A percentile compares a stretch with the other conserved stretches of the same genome.
phyloP scores from a whole-genome alignment of 805 yeast species.

The Saturnispora hagleri region DNA sequence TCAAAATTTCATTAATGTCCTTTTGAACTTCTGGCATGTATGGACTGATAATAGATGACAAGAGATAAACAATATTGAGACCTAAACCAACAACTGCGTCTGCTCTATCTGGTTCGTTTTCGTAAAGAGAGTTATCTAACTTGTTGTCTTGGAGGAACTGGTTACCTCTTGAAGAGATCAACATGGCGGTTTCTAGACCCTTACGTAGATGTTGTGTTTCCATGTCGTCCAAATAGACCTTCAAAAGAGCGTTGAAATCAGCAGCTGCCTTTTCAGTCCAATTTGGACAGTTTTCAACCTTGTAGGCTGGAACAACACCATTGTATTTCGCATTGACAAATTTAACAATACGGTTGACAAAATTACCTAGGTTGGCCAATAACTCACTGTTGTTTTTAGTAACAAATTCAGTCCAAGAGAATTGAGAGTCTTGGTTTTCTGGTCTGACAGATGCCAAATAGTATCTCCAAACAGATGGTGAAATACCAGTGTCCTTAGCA shows the following conservation, averaged over 20 bases:
- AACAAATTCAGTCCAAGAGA: constrained; percentile 95
- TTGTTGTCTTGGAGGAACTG: constrained; percentile 93
- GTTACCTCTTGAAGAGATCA: constrained; percentile 87
- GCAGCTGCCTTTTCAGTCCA: constrained; percentile 33
- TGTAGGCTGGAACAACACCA: constrained; percentile 73
- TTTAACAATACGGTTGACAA: constrained; percentile 87
- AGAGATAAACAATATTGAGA: constrained; percentile 74
- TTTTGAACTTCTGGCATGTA: constrained; percentile 80
- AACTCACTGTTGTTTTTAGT: constrained; percentile 88
- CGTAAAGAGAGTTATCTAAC: constrained; percentile 78
- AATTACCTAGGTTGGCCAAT: constrained; percentile 93
- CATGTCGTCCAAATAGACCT: constrained; percentile 58
- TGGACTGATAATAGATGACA: constrained; percentile 77
- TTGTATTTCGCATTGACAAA: constrained; percentile 85
- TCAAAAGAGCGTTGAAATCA: constrained; percentile 57
- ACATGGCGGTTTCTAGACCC: constrained; percentile 89
- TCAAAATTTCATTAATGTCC: constrained; percentile 67
- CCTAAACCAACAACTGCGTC: constrained; percentile 93
- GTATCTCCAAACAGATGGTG: constrained; percentile 96
- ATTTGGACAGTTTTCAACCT: constrained; percentile 38
- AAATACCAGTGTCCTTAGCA: constrained; percentile 85
- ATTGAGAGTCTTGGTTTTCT: constrained; percentile 91
- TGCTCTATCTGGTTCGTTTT: constrained; percentile 65
- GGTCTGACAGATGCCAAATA: constrained; percentile 90
- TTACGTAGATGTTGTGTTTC: constrained; percentile 74